phyloP scores from a whole-genome alignment of 331 rosid genomes.

The Spiraea crenata region DNA sequence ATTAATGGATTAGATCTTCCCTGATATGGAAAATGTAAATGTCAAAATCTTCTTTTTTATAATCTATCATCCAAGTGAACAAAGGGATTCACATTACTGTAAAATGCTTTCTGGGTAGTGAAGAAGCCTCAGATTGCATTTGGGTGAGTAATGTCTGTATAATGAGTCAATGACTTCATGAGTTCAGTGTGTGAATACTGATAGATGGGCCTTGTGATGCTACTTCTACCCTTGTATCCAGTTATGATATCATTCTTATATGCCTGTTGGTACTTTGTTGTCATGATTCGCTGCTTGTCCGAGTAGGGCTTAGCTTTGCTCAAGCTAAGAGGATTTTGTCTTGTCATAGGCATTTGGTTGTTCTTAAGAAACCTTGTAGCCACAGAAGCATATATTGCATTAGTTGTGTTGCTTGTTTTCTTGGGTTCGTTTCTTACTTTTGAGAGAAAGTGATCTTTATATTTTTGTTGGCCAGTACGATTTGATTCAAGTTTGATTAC shows the following conservation, averaged over 20 bases:
- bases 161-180: not conserved
- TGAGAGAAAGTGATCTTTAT: not conserved
- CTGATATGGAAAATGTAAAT: not conserved
- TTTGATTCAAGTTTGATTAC: not conserved
- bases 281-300: slow-evolving; percentile 1
- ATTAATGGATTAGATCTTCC: not conserved
- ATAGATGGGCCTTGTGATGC: not conserved
- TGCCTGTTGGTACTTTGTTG: not conserved
- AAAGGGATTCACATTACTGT: not conserved
- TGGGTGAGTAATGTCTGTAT: not conserved
- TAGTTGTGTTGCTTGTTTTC: not conserved
- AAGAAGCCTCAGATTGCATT: not conserved
- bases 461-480: not conserved
- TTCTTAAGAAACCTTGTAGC: not conserved
- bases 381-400: not conserved
- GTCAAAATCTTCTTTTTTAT: not conserved
- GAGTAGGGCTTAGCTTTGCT: not conserved
- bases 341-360: not conserved
- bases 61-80: not conserved
- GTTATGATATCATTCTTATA: no score
- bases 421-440: not conserved
- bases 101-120: not conserved
- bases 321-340: not conserved
- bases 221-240: no score
- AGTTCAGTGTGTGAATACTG: not conserved